Conservation (phyloP, 352 stramenopile genomes). For the Chrysophaeum taylorii region DNA sequence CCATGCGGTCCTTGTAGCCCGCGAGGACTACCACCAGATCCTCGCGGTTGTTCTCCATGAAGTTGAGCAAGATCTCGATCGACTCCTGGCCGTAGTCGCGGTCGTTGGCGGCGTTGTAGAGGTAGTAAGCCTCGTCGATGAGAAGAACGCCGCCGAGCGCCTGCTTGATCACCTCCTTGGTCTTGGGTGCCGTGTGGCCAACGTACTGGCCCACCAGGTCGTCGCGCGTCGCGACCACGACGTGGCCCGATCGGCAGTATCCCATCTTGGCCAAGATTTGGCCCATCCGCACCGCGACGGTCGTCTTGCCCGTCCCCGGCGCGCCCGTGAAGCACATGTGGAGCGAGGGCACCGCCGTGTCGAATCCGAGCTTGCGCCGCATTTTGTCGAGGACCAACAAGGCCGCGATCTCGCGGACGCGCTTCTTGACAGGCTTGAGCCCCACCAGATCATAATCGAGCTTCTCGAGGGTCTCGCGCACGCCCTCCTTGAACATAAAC, state of each 20-base stretch:
- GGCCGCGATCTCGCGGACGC: slow-evolving; percentile 68
- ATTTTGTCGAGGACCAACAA: slow-evolving; percentile 73
- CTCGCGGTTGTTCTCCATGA: slow-evolving; percentile 72
- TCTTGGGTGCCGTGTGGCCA: slow-evolving; percentile 70
- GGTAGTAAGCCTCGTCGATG: slow-evolving; percentile 75
- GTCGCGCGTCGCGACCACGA: slow-evolving; percentile 63
- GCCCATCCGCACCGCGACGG: slow-evolving; percentile 62
- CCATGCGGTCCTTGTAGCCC: slow-evolving; percentile 71
- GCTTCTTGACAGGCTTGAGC: slow-evolving; percentile 61
- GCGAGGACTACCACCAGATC: slow-evolving; percentile 64
- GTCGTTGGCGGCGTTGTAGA: slow-evolving; percentile 76
- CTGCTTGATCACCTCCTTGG: slow-evolving; percentile 70
- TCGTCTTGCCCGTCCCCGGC: slow-evolving; percentile 59
- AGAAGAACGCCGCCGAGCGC: slow-evolving; percentile 52
- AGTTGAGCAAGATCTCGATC: slow-evolving; percentile 73
- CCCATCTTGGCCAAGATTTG: slow-evolving; percentile 69
- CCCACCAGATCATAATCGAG: slow-evolving; percentile 67
- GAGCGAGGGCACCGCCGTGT: slow-evolving; percentile 63
- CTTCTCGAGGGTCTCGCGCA: slow-evolving; percentile 66
- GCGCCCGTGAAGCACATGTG: slow-evolving; percentile 68
- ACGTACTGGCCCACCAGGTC: slow-evolving; percentile 72
- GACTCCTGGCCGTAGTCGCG: slow-evolving; percentile 73
- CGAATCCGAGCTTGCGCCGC: slow-evolving; percentile 66
- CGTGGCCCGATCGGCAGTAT: slow-evolving; percentile 59
- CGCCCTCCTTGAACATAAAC: slow-evolving; percentile 74